phyloP scores from a whole-genome alignment of 2,329 filamentous ascomycete genomes.

The Hansfordia pulvinata region DNA sequence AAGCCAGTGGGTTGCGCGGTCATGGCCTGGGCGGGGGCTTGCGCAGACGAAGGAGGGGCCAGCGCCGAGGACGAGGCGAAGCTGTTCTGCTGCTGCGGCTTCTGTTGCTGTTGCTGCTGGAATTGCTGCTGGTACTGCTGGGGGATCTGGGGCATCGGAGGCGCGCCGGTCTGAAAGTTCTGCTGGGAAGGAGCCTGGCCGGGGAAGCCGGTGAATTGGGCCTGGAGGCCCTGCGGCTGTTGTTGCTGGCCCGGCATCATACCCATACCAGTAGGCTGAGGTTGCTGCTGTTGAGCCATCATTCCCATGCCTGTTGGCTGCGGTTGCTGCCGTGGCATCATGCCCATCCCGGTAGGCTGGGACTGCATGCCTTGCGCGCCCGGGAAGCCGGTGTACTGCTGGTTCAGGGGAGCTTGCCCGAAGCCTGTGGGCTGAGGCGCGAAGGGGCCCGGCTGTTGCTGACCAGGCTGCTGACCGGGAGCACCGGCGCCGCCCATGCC shows the following conservation, averaged over 20 bases:
- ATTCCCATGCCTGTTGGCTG: slow-evolving; percentile 41
- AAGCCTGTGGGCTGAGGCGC: slow-evolving; percentile 48
- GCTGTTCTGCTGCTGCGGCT: slow-evolving; percentile 25
- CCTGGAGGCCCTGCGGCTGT: slow-evolving; percentile 29
- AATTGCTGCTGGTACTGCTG: slow-evolving; percentile 46
- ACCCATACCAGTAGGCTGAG: slow-evolving; percentile 56
- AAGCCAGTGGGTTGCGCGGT: slow-evolving; percentile 56
- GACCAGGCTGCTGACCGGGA: slow-evolving; percentile 23
- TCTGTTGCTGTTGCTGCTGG: slow-evolving; percentile 36
- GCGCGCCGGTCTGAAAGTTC: slow-evolving; percentile 45
- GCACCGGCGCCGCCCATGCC: slow-evolving; percentile 22
- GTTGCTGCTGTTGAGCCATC: slow-evolving; percentile 44
- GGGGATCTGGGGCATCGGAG: slow-evolving; percentile 45
- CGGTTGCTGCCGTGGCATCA: slow-evolving; percentile 37
- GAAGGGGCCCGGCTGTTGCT: slow-evolving; percentile 36
- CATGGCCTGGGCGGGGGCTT: slow-evolving; percentile 43
- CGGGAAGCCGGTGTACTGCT: slow-evolving; percentile 49
- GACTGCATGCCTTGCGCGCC: slow-evolving; percentile 33
- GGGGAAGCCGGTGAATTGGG: slow-evolving; percentile 29
- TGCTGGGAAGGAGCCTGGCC: slow-evolving; percentile 38
- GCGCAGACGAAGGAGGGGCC: slow-evolving; percentile 26
- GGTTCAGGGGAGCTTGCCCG: slow-evolving; percentile 37
- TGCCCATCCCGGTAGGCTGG: slow-evolving; percentile 12
- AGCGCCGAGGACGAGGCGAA: slow-evolving; percentile 37
- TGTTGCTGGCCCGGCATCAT: no score